A percentile compares a stretch with the other conserved stretches of the same genome.
Conservation (phyloP, 306 rosid species). For the Acacia acuminata region DNA sequence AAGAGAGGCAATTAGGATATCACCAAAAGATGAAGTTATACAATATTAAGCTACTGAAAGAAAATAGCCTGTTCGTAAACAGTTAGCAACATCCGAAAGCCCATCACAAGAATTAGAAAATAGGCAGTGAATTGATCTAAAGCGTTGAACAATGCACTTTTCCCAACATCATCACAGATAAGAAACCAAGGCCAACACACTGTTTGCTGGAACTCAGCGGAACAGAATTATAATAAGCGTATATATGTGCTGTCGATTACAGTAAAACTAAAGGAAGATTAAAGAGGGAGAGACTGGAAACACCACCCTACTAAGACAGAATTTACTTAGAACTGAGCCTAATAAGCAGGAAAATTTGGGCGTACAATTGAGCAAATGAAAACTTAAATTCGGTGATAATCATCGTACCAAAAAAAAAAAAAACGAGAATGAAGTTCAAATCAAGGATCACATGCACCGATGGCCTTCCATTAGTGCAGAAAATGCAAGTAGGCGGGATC, state of each 20-base stretch:
- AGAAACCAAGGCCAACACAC: background rate
- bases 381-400: background rate
- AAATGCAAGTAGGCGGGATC: background rate
- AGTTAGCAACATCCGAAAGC: background rate
- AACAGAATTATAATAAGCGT: background rate
- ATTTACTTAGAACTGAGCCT: background rate
- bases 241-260: background rate
- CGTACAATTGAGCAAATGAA: slow-evolving; percentile 1
- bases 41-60: background rate
- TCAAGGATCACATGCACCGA: background rate
- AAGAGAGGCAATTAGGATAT: background rate
- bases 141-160: background rate
- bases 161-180: background rate
- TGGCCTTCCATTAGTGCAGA: background rate
- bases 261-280: background rate
- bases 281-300: background rate
- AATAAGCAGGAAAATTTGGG: background rate
- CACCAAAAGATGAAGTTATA: background rate
- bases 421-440: background rate
- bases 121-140: background rate
- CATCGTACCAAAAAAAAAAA: too few species aligned
- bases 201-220: background rate
- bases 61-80: background rate
- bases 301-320: background rate
- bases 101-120: background rate